Conservation (phyloP, 345 rosid genomes). For the Reutealis trisperma region DNA sequence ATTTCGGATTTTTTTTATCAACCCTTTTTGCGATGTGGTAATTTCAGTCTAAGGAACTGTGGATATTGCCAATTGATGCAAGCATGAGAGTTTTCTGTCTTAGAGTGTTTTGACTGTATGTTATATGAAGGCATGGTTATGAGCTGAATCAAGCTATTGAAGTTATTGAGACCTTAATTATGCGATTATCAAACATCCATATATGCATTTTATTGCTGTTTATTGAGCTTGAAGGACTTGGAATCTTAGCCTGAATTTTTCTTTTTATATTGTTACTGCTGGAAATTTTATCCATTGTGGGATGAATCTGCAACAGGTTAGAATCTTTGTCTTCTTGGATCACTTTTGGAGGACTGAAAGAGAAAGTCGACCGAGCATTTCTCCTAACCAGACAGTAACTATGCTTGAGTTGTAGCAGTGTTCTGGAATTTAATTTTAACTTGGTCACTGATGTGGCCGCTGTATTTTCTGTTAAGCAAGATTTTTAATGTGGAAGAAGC, state of each 20-base stretch:
- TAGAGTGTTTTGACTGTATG: not conserved
- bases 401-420: not conserved
- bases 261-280: not conserved
- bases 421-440: not conserved
- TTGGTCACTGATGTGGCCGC: slow-evolving; percentile 25
- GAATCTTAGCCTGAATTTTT: not conserved
- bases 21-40: not conserved
- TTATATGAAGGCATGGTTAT: not conserved
- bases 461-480: slow-evolving; percentile 27
- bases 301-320: slow-evolving; percentile 6
- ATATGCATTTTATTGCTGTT: not conserved
- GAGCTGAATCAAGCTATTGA: not conserved
- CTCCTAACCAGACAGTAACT: not conserved
- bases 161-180: not conserved
- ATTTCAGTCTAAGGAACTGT: not conserved
- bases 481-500: slow-evolving; percentile 29
- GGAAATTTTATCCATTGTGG: not conserved
- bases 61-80: not conserved
- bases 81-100: not conserved
- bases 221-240: not conserved
- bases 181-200: too few relatives aligned
- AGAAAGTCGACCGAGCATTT: not conserved
- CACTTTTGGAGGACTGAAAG: not conserved
- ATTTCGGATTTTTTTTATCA: not conserved
- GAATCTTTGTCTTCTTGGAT: not conserved